Percentiles rank a stretch among this genome's conserved stretches.
These are phyloP conservation scores for Candida schatavii DNA, from an alignment of 805 yeast species.

Conservation along the genomic window DNA sequence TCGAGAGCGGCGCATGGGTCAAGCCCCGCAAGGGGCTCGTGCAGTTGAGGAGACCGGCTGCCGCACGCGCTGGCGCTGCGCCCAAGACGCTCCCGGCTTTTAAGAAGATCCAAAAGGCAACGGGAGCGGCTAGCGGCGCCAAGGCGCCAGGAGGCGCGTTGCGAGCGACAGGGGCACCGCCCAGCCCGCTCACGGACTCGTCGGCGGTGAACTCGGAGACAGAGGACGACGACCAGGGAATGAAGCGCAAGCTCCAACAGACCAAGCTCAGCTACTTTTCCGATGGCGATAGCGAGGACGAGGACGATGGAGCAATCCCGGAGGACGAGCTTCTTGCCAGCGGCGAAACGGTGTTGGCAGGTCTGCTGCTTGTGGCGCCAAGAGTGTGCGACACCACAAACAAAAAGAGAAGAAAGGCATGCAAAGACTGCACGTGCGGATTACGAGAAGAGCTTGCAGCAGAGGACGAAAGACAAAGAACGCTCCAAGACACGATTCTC, in stretches of 20 bases:
- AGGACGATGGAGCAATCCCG: constrained; percentile 51
- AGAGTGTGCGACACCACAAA: constrained; percentile 50
- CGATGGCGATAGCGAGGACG: constrained; percentile 48
- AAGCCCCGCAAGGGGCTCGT: constrained; percentile 44
- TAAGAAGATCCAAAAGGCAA: constrained; percentile 14
- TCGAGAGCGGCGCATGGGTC: constrained; percentile 48
- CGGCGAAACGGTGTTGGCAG: constrained; percentile 13
- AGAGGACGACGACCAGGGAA: constrained; percentile 36
- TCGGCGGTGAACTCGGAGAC: constrained; percentile 40
- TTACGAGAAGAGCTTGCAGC: constrained; percentile 81
- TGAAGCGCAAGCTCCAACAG: constrained; percentile 43
- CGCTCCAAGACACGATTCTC: constrained; percentile 43
- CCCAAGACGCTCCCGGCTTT: constrained; percentile 11
- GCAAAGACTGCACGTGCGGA: constrained; percentile 98
- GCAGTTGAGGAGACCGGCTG: constrained; percentile 29
- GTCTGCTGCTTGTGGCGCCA: constrained; percentile 50
- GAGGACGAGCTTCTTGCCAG: constrained; percentile 40
- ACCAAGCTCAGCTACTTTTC: constrained; percentile 56
- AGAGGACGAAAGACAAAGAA: constrained; percentile 46
- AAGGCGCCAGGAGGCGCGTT: constrained; percentile 9
- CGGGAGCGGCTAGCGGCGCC: constrained; percentile 5
- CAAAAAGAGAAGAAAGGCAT: constrained; percentile 80
- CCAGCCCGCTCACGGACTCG: constrained; percentile 38
- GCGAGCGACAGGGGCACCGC: constrained; percentile 15
- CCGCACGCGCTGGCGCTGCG: background rate